Evolutionary conservation across 805 yeast genomes (phyloP).

Genomic region (Cyberlindnera xishuangbannaensis): DNA sequence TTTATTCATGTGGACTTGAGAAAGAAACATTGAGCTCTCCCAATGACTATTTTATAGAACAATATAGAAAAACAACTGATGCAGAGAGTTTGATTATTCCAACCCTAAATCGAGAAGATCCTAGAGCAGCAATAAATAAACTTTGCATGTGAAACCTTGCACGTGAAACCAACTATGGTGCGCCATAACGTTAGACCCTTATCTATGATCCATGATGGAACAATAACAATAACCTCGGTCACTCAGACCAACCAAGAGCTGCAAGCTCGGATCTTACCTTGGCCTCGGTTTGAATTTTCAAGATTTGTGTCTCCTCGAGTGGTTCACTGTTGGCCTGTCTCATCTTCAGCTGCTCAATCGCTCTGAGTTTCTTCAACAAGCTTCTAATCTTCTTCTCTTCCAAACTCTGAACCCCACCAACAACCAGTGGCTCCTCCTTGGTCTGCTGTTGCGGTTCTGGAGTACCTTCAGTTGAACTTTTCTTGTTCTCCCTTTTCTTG

Average conservation of each 20-base stretch:
- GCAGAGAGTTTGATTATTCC: too few species aligned
- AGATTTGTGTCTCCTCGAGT: constrained; percentile 87
- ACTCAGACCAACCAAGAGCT: constrained; percentile 65
- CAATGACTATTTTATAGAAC: too few species aligned
- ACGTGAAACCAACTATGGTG: too few species aligned
- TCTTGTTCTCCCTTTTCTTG: constrained; percentile 67
- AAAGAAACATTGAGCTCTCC: too few species aligned
- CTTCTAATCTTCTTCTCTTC: constrained; percentile 93
- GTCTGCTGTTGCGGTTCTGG: constrained; percentile 13
- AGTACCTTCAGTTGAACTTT: constrained; percentile 20
- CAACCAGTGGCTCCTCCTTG: constrained; percentile 33
- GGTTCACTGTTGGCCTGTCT: constrained; percentile 79
- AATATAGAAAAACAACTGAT: too few species aligned
- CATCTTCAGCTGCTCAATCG: constrained; percentile 86
- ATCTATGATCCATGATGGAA: too few species aligned
- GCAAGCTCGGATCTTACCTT: constrained; percentile 71
- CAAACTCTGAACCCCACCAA: constrained; percentile 60
- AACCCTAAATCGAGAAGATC: too few species aligned
- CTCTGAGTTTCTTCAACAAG: constrained; percentile 85
- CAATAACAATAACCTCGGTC: neutral
- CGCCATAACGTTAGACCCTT: too few species aligned
- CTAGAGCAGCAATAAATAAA: too few species aligned
- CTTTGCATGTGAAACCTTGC: too few species aligned
- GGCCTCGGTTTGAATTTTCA: constrained; percentile 83
- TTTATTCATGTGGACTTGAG: constrained; percentile 47